These are phyloP conservation scores for Saccharomyces hybrid DNA, from an alignment of 1,139 yeast species.

Conservation along the genomic window DNA sequence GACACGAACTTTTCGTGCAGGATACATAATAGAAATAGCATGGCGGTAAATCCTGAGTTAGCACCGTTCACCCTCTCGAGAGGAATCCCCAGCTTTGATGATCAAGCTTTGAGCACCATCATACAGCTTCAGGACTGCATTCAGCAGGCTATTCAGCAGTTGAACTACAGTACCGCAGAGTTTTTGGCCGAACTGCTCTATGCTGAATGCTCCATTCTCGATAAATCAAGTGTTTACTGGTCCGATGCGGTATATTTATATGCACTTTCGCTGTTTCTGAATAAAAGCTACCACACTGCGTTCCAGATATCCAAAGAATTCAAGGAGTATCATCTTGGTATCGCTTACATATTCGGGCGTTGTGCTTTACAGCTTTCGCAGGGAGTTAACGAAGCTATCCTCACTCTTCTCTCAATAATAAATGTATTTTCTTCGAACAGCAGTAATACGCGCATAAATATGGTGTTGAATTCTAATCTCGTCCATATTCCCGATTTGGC, in stretches of 20 bases:
- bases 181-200: conserved; percentile 27
- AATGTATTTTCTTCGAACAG: conserved; percentile 7
- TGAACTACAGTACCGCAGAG: conserved; percentile 29
- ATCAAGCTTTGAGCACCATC: not conserved
- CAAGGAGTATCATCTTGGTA: conserved; percentile 21
- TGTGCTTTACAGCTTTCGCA: conserved; percentile 21
- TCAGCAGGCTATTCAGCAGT: conserved; percentile 19
- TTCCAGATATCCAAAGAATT: conserved; percentile 18
- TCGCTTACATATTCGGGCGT: conserved; percentile 25
- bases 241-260: conserved; percentile 25
- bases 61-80: conserved; percentile 1
- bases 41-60: not conserved
- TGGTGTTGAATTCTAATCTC: conserved; percentile 4
- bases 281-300: conserved; percentile 20
- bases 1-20: not conserved
- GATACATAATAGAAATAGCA: not conserved
- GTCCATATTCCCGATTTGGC: conserved; percentile 53
- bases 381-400: conserved; percentile 19
- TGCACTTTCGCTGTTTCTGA: conserved; percentile 23
- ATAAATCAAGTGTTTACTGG: conserved; percentile 14
- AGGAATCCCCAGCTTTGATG: not conserved
- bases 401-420: not conserved
- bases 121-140: conserved; percentile 11
- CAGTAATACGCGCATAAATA: conserved; percentile 3
- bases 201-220: conserved; percentile 21